Base-by-base conservation (phyloP, 2,329 filamentous ascomycete genomes). In the Didymella exigua region DNA sequence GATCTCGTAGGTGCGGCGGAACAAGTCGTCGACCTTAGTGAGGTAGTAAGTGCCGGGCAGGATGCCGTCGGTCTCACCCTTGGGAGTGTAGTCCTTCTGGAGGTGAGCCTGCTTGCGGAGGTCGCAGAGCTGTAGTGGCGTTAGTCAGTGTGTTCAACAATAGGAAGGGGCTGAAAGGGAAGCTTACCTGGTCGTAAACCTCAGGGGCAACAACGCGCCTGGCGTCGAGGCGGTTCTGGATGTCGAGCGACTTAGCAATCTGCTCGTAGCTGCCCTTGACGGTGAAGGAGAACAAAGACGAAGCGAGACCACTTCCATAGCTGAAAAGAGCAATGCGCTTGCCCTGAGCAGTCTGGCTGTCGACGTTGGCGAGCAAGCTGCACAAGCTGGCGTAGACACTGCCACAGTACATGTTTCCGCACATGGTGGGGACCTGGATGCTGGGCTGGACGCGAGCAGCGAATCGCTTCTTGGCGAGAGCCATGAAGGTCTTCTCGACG, bases 321-420 rank as follows among this genome's bases (percentile, higher is more conserved):
- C 78, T 81, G 76, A 82, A 82, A 59, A 82, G 75, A 47, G 74
- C 78, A 56, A 82, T 70, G 50, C 79, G 77, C 76, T 81, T 82
- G 70, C 78, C 80, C 63, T 78, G 74, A n/a, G 80, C 66, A 18
- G 76, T 72, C 45, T 76, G 72, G 60, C 73, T 77, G 63, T 71
- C 68, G 36, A 81, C 66, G 65, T 81, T 81, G 69, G 74, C 64
- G 54, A 82, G 60, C 54, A 82, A 67, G 45, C 78, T 79, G 66
- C 75, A 75, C 54, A 82, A 74, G 60, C 78, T 80, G 54, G 74
- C 76, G 72, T 81, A 82, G 48, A 82, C 79, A 56, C 78, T 80
- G 26, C 77, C 80, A 59, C 77, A 80, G 77, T 82, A 82, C 80
- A 82, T 82, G 78, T 82, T 82, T 50, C 80, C 80, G 73, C 80